Evolutionary conservation across 495 filamentous ascomycete genomes (phyloP).

Genomic region (Aspergillus haitiensis): DNA sequence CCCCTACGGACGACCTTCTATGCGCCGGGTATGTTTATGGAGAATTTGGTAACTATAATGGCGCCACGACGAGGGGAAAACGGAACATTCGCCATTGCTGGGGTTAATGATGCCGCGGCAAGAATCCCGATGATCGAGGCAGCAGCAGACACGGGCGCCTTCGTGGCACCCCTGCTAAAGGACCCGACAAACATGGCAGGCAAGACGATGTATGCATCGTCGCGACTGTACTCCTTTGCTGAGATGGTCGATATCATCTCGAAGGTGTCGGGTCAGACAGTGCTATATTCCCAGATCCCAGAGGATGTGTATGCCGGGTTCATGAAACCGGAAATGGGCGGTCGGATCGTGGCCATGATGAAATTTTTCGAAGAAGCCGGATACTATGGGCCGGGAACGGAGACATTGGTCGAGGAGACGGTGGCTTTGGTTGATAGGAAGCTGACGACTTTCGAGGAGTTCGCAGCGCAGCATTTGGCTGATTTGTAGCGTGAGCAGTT

Average conservation of each 20-base stretch:
- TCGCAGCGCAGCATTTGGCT: conserved; percentile 13
- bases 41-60: conserved; percentile 35
- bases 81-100: conserved; percentile 23
- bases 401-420: conserved; percentile 37
- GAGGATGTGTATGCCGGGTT: conserved; percentile 34
- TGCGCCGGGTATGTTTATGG: conserved; percentile 48
- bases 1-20: conserved; percentile 46
- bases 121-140: conserved; percentile 46
- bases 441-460: conserved; percentile 24
- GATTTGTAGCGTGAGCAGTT: not conserved
- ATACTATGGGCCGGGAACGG: conserved; percentile 42
- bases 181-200: conserved; percentile 50
- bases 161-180: conserved; percentile 49
- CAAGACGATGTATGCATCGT: conserved; percentile 43
- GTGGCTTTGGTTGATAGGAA: conserved; percentile 33
- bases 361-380: conserved; percentile 39
- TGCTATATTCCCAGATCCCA: conserved; percentile 45
- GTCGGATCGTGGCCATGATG: conserved; percentile 16
- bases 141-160: conserved; percentile 47
- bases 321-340: conserved; percentile 22
- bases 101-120: conserved; percentile 27
- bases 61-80: conserved; percentile 12
- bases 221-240: conserved; percentile 33
- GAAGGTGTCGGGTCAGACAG: conserved; percentile 44
- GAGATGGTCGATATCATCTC: conserved; percentile 39